These are phyloP conservation scores for Brassica balearica DNA, from an alignment of 441 rosid species.

Conservation along the genomic window DNA sequence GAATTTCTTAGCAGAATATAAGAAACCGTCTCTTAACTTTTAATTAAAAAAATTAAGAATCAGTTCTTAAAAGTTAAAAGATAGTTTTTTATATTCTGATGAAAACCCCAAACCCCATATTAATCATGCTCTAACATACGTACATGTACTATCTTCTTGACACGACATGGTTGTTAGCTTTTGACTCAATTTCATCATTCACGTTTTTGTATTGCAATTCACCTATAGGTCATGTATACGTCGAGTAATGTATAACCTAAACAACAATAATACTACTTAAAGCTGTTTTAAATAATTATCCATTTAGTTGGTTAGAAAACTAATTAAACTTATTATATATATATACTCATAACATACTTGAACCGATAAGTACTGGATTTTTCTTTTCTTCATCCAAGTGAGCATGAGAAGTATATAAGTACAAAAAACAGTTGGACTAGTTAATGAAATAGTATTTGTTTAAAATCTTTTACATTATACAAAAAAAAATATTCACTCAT, in stretches of 20 bases:
- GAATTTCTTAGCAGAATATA: no score
- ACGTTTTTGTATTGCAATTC: conserved; percentile 7
- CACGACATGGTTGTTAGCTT: conserved; percentile 29
- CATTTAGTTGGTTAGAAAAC: not conserved
- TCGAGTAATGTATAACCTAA: not conserved
- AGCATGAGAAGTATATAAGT: not conserved
- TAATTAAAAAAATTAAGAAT: no score
- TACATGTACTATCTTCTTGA: not conserved
- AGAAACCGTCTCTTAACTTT: no score
- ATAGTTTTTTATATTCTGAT: no score
- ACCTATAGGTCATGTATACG: not conserved
- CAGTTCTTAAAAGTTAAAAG: no score
- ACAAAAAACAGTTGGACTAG: not conserved
- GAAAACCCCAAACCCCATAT: no score
- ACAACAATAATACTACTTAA: conserved; percentile 2
- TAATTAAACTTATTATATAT: not conserved
- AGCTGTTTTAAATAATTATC: not conserved
- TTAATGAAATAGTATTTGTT: not conserved
- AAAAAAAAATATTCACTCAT: not conserved
- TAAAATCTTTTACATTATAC: not conserved
- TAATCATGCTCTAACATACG: no score
- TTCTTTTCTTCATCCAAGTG: not conserved
- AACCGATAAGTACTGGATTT: not conserved
- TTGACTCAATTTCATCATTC: conserved; percentile 27
- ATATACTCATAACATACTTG: not conserved